phyloP scores from a whole-genome alignment of 2,329 filamentous ascomycete species.

The Sporothrix protearum region DNA sequence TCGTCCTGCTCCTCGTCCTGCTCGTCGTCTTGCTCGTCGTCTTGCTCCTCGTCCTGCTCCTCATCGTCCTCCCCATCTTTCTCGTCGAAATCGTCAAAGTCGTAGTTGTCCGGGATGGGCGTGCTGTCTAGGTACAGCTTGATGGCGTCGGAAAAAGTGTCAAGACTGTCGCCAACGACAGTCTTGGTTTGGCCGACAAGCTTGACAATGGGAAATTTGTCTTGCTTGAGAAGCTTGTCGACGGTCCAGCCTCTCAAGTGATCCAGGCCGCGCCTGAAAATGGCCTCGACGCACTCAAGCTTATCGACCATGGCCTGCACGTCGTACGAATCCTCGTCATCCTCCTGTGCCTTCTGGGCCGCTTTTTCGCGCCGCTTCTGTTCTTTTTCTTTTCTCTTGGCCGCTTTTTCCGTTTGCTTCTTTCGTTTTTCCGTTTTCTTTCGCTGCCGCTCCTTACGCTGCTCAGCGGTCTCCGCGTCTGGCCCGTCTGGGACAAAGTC shows the following conservation, averaged over 20 bases:
- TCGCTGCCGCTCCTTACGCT: background rate
- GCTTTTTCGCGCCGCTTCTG: background rate
- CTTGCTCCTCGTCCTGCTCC: background rate
- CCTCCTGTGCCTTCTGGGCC: background rate
- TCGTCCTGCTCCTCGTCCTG: background rate
- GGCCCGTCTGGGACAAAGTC: background rate
- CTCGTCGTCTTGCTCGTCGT: background rate
- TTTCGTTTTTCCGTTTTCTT: background rate
- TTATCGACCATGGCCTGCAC: background rate
- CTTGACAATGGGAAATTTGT: background rate
- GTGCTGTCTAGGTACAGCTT: constrained; percentile 23
- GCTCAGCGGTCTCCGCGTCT: background rate
- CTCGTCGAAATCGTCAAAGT: background rate
- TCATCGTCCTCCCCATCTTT: background rate
- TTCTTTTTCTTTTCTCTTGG: background rate
- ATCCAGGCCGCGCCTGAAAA: background rate
- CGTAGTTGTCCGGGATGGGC: background rate
- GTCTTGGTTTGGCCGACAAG: background rate
- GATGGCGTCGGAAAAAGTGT: constrained; percentile 1
- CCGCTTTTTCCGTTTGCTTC: background rate
- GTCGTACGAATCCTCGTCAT: background rate
- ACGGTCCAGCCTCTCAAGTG: background rate
- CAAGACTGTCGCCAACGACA: background rate
- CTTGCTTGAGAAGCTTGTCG: background rate
- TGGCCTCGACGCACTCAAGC: background rate